Evolutionary conservation across 805 yeast genomes (phyloP).

Genomic region (Candida qinlingensis): DNA sequence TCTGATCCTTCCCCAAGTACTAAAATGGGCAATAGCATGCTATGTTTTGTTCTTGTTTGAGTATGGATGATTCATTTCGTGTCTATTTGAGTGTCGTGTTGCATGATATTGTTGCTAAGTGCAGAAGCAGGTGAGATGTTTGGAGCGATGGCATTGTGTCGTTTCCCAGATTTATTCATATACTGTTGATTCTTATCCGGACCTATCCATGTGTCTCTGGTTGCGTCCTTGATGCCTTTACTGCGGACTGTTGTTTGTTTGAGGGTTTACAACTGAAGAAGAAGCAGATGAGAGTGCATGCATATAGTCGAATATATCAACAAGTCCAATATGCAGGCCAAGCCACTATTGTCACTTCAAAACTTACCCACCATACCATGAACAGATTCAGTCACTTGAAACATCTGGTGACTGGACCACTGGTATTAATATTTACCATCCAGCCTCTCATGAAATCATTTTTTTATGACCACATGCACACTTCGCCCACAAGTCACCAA

Average conservation of each 20-base stretch:
- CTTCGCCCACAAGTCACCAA: no score
- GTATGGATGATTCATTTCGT: conserved; percentile 1
- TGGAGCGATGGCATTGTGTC: conserved; percentile 18
- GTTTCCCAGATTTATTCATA: conserved; percentile 15
- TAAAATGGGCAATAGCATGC: not conserved
- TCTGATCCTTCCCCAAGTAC: not conserved
- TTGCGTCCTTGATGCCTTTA: conserved; percentile 2
- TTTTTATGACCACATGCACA: no score
- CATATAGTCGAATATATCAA: no score
- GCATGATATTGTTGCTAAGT: conserved; percentile 19
- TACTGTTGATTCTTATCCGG: conserved; percentile 10
- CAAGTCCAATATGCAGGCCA: no score
- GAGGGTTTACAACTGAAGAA: not conserved
- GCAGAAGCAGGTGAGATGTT: conserved; percentile 21
- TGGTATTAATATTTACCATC: no score
- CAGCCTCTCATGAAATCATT: no score
- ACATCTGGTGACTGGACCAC: no score
- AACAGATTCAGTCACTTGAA: no score
- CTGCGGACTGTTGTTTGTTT: not conserved
- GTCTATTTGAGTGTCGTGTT: conserved; percentile 14
- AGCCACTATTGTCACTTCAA: no score
- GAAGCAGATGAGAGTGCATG: not conserved
- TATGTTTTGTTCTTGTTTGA: conserved; percentile 1
- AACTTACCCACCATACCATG: no score
- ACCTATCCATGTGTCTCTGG: conserved; percentile 5